phyloP scores from a whole-genome alignment of 108 stramenopile genomes.

The Mayamaea pseudoterrestris region DNA sequence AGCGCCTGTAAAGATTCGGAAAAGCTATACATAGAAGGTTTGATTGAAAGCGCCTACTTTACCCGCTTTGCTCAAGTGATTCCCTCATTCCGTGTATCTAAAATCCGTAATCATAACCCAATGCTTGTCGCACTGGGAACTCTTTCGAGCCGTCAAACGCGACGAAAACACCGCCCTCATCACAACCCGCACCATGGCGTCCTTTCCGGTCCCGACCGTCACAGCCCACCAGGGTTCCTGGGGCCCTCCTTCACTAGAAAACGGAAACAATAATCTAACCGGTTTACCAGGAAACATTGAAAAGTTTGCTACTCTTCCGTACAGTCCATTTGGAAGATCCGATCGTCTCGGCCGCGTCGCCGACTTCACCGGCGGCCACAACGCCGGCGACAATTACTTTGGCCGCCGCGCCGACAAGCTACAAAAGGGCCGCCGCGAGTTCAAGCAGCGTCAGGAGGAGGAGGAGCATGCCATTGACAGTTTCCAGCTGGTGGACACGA shows the following conservation, averaged over 20 bases:
- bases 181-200: too few relatives aligned
- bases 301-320: conserved; percentile 82
- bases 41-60: too few relatives aligned
- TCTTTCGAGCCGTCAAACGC: too few relatives aligned
- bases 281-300: conserved; percentile 6
- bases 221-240: conserved; percentile 57
- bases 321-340: conserved; percentile 86
- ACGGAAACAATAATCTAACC: conserved; percentile 21
- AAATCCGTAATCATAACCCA: too few relatives aligned
- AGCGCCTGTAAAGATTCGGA: too few relatives aligned
- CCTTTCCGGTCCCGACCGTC: conserved; percentile 61
- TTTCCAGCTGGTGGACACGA: conserved; percentile 88
- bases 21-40: too few relatives aligned
- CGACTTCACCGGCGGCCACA: conserved; percentile 50
- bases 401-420: conserved; percentile 20
- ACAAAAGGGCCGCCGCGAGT: conserved; percentile 19
- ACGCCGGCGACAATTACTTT: conserved; percentile 17
- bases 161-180: too few relatives aligned
- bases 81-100: too few relatives aligned
- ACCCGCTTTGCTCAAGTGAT: too few relatives aligned
- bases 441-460: conserved; percentile 16
- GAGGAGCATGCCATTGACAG: conserved; percentile 64
- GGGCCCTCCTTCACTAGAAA: conserved; percentile 46
- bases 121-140: too few relatives aligned
- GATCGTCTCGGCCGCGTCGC: conserved; percentile 81